Base-by-base conservation (phyloP, 2,329 filamentous ascomycete genomes). In the Aspergillus brasiliensis region DNA sequence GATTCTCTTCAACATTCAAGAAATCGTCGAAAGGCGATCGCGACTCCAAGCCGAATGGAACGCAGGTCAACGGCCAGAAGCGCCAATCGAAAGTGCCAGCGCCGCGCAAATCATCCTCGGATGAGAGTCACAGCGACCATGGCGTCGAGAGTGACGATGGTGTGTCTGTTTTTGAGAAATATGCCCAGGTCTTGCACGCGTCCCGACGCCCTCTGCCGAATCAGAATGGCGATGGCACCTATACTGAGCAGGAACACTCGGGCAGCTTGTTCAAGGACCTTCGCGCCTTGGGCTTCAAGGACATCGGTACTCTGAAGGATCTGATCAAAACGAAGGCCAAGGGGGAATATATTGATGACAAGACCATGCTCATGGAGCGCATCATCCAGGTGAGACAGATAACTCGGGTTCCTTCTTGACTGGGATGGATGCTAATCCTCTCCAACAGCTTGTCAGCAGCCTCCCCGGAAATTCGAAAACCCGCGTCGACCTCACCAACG, bases 361-460 rank as follows among this genome's bases (percentile, higher is more conserved):
- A 89, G 77, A 90, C 87, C 1, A 90, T 91, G 81, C 79, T 91
- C 47, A 91, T 92, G 86, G 90, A 92, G 73, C 81, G 85, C 7
- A 82, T 89, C 5, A 91, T 92, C 61, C 84, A 82, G 67, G 79
- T 80, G 73, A 63, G 71, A 21, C 37, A 44, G 13, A 40, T 8
- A 10, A 17, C n/a, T 31, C 42, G 13, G n/a, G 25, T 3, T n/a
- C 25, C 15, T 6, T 15, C 7, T 38, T 8, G 13, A 48, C n/a
- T 19, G 3, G 19, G 23, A 17, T 11, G 23, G 0, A 27, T 51
- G 19, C 58, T 55, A 37, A 51, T n/a, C 37, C 8, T 19, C 17
- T 46, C 23, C 23, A 1, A 28, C 60, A 88, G 78, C 80, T 92
- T 15, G 88, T 91, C 5, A 82, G 87, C 11, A 84, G 83, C 31